Base-by-base conservation (phyloP, 2,329 filamentous ascomycete genomes). In the Niveomyces coronatus region DNA sequence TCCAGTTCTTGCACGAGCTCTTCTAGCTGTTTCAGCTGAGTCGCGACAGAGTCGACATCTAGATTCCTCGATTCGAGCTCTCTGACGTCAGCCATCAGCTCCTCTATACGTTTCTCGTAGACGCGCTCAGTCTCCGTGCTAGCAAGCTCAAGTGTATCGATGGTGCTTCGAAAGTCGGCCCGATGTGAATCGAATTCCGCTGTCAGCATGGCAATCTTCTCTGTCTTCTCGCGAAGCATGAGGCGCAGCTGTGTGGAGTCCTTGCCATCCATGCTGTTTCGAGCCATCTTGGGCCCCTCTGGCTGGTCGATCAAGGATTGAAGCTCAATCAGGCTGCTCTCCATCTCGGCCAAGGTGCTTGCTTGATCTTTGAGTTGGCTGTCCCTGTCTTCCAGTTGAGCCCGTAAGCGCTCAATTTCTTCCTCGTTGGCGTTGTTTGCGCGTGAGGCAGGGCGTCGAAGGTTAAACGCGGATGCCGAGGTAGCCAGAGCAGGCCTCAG, bases 1-100 rank as follows among this genome's bases (percentile, higher is more conserved):
- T 98, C 91, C 1, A 98, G 74, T 57, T 98, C 91, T 50, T 94
- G 89, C 3, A 98, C 91, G 23, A 96, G 73, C 56, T 96, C 89
- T 57, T 96, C 91, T 2, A 98, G 70, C 60, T 94, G 87, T 63
- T 94, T 95, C 39, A 98, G 70, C 60, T 98, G 91, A 45, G 74
- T 74, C 6, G 91, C 88, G 15, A 98, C 87, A 18, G 79, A 83
- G 50, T 95, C 86, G 7, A 98, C 87, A 55, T 98, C 91, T 42
- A 93, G 79, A 28, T 81, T 83, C 31, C 84, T 74, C 30, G 87
- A 82, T 47, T 89, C 82, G 3, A 91, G 65, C 42, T 94, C 87
- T 37, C 81, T 76, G 19, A 94, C 71, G 51, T 96, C 88, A 42
- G 80, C 74, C 61, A 91, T 74, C 28, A 98, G 63, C 51, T 87